These are phyloP conservation scores for Russula sp. DNA, from an alignment of 768 basidiomycete species.

Conservation along the genomic window DNA sequence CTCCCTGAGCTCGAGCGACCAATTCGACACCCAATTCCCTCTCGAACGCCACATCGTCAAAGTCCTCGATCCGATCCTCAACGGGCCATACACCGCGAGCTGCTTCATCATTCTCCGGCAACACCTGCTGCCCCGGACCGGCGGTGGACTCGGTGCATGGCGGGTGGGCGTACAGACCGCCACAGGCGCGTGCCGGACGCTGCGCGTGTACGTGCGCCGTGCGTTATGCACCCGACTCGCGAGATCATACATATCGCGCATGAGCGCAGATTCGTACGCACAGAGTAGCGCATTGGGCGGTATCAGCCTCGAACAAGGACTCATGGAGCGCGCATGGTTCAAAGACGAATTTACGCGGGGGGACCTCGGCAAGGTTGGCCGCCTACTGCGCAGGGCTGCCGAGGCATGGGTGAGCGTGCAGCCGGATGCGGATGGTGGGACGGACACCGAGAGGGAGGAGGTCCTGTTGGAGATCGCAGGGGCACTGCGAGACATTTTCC, in stretches of 20 bases:
- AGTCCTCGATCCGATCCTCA: conserved; percentile 53
- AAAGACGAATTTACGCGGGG: conserved; percentile 64
- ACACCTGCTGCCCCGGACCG: conserved; percentile 51
- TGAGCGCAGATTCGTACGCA: conserved; percentile 51
- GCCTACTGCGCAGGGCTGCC: conserved; percentile 52
- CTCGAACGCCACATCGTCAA: conserved; percentile 58
- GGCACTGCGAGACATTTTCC: conserved; percentile 66
- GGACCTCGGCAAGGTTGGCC: conserved; percentile 60
- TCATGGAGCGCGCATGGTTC: conserved; percentile 73
- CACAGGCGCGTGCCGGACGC: conserved; percentile 44
- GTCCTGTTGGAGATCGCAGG: conserved; percentile 68
- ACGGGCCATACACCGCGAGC: conserved; percentile 61
- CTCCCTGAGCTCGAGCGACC: conserved; percentile 46
- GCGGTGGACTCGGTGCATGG: conserved; percentile 28
- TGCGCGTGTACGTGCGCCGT: conserved; percentile 62
- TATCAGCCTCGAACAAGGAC: conserved; percentile 56
- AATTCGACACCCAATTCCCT: conserved; percentile 36
- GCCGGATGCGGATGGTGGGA: conserved; percentile 28
- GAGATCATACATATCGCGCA: conserved; percentile 59
- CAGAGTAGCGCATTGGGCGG: conserved; percentile 58
- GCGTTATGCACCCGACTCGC: conserved; percentile 61
- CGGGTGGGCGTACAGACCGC: conserved; percentile 33
- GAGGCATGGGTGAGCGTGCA: conserved; percentile 54
- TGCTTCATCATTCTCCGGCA: conserved; percentile 63
- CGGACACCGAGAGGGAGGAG: conserved; percentile 35